phyloP scores from a whole-genome alignment of 805 yeast genomes.

The Saturnispora quitensis region DNA sequence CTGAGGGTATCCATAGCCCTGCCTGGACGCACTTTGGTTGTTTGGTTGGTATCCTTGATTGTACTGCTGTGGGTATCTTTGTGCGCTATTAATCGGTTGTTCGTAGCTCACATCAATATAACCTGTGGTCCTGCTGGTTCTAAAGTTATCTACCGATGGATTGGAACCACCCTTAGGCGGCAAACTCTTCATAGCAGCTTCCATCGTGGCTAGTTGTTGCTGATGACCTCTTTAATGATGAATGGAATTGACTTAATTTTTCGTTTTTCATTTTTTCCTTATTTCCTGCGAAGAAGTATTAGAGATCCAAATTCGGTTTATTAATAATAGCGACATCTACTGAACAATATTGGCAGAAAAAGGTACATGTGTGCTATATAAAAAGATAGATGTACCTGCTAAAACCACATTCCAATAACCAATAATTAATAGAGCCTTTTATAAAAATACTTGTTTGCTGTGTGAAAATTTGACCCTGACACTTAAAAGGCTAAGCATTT shows the following conservation, averaged over 20 bases:
- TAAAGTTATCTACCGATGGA: not conserved
- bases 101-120: conserved; percentile 38
- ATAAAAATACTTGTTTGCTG: too few relatives aligned
- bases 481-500: not conserved
- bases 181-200: conserved; percentile 7
- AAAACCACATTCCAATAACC: too few relatives aligned
- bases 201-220: not conserved
- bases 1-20: conserved; percentile 3
- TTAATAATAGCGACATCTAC: too few relatives aligned
- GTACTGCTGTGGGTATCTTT: conserved; percentile 13
- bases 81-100: conserved; percentile 24
- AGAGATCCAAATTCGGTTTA: not conserved
- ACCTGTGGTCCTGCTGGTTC: conserved; percentile 33
- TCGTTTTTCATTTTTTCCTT: not conserved
- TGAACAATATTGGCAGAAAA: not conserved
- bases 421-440: too few relatives aligned
- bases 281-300: not conserved
- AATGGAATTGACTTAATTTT: not conserved
- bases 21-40: not conserved
- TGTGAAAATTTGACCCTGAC: too few relatives aligned
- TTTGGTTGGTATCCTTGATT: conserved; percentile 8
- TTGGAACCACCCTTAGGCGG: not conserved
- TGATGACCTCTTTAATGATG: not conserved
- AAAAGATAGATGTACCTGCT: not conserved
- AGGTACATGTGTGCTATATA: not conserved